Evolutionary conservation across 2,329 filamentous ascomycete genomes (phyloP).

Genomic region (Didymella pinodella): DNA sequence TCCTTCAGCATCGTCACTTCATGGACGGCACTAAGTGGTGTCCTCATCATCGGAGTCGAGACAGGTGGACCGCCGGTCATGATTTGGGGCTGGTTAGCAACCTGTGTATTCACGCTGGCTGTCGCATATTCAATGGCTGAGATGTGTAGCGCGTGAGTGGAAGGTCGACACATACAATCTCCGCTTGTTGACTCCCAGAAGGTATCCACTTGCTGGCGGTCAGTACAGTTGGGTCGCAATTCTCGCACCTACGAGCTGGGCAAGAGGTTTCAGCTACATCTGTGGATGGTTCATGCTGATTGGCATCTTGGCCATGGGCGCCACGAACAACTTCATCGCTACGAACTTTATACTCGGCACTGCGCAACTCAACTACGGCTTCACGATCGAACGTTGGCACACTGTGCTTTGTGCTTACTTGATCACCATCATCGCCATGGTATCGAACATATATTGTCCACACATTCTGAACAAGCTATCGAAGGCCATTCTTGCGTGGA

Average conservation of each 20-base stretch:
- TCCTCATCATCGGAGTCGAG: constrained; percentile 64
- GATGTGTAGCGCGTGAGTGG: constrained; percentile 58
- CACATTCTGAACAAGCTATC: constrained; percentile 62
- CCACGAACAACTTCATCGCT: constrained; percentile 62
- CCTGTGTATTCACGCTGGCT: constrained; percentile 60
- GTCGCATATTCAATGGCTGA: constrained; percentile 68
- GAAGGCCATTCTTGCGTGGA: constrained; percentile 61
- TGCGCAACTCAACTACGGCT: constrained; percentile 61
- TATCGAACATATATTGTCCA: constrained; percentile 60
- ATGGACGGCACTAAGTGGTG: constrained; percentile 65
- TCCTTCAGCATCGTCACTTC: constrained; percentile 66
- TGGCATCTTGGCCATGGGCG: constrained; percentile 61
- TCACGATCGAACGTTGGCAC: constrained; percentile 64
- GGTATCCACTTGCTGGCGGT: constrained; percentile 63
- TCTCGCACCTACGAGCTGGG: constrained; percentile 57
- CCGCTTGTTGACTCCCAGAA: constrained; percentile 15
- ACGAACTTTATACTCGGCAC: constrained; percentile 65
- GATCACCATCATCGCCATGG: constrained; percentile 55
- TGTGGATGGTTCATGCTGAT: constrained; percentile 50
- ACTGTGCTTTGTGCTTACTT: constrained; percentile 62
- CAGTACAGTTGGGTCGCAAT: constrained; percentile 68
- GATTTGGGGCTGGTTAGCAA: constrained; percentile 65
- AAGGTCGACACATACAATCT: background rate
- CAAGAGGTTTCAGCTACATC: constrained; percentile 50
- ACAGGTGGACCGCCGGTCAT: constrained; percentile 66